Conservation (phyloP, 768 basidiomycete species). For the Tulasnella sp. region DNA sequence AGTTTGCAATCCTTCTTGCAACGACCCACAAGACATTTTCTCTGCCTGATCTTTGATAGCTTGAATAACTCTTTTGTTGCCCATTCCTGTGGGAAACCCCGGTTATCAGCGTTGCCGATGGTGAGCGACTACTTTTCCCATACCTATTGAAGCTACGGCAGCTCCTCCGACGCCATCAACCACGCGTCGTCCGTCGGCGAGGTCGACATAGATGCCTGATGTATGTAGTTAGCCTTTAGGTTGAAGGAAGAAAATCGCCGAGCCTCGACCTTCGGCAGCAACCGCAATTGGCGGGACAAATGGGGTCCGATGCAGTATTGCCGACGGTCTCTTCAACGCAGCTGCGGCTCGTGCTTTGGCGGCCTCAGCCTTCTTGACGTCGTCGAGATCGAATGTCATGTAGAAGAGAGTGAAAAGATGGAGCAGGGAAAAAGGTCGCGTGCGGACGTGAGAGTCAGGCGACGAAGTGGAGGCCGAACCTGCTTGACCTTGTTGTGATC, state of each 20-base stretch:
- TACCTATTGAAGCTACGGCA: slow-evolving; percentile 73
- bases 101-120: slow-evolving; percentile 13
- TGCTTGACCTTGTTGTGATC: neutral
- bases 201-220: slow-evolving; percentile 60
- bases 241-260: neutral
- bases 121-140: slow-evolving; percentile 36
- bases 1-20: neutral
- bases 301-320: slow-evolving; percentile 61
- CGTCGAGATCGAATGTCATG: neutral
- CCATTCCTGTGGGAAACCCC: slow-evolving; percentile 21
- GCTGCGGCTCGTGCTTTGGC: neutral
- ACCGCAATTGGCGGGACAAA: slow-evolving; percentile 66
- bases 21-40: slow-evolving; percentile 58
- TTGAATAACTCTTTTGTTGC: slow-evolving; percentile 28
- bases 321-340: slow-evolving; percentile 16
- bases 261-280: slow-evolving; percentile 30
- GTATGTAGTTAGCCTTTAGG: neutral
- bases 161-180: slow-evolving; percentile 82
- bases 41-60: slow-evolving; percentile 76
- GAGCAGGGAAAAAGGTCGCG: neutral
- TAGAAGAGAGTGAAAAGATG: neutral
- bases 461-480: neutral
- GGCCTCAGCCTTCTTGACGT: neutral
- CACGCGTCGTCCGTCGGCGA: slow-evolving; percentile 59
- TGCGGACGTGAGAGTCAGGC: neutral